phyloP scores from a whole-genome alignment of 176 grass and related monocot genomes.

The Raddia guianensis region DNA sequence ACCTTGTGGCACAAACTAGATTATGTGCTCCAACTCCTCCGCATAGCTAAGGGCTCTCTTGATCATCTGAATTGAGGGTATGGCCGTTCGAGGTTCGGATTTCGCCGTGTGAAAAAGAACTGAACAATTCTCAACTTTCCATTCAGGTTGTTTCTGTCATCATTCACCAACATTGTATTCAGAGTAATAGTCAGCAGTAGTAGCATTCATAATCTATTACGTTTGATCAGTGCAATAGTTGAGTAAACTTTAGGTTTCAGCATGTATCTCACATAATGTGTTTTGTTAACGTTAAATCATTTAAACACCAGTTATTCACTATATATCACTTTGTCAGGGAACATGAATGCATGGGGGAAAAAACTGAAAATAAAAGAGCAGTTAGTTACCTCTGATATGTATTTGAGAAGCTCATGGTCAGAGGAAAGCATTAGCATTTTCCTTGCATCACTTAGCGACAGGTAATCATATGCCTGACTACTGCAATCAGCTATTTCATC shows the following conservation, averaged over 20 bases:
- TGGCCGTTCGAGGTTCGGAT: conserved; percentile 49
- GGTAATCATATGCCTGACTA: conserved; percentile 74
- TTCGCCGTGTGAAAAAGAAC: conserved; percentile 78
- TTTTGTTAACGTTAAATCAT: background rate
- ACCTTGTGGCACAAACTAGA: conserved; percentile 27
- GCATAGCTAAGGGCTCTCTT: conserved; percentile 65
- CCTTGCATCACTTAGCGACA: conserved; percentile 60
- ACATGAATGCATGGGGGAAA: background rate
- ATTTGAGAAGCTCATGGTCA: conserved; percentile 67
- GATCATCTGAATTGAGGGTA: conserved; percentile 62
- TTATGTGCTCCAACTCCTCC: conserved; percentile 60
- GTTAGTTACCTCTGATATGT: conserved; percentile 78
- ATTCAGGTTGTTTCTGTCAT: conserved; percentile 71
- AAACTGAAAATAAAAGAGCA: background rate
- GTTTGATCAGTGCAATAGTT: background rate
- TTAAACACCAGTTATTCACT: background rate
- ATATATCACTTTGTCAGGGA: background rate
- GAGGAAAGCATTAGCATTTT: conserved; percentile 76
- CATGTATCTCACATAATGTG: background rate
- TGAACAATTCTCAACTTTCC: conserved; percentile 64
- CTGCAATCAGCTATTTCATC: conserved; percentile 85
- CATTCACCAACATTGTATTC: conserved; percentile 16
- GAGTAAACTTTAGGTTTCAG: background rate
- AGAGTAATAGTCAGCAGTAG: background rate
- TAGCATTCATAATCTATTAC: background rate